A percentile compares a stretch with the other conserved stretches of the same genome.
These are phyloP conservation scores for Sambucus nigra DNA, from an alignment of 129 eudicot genomes.

Conservation along the genomic window DNA sequence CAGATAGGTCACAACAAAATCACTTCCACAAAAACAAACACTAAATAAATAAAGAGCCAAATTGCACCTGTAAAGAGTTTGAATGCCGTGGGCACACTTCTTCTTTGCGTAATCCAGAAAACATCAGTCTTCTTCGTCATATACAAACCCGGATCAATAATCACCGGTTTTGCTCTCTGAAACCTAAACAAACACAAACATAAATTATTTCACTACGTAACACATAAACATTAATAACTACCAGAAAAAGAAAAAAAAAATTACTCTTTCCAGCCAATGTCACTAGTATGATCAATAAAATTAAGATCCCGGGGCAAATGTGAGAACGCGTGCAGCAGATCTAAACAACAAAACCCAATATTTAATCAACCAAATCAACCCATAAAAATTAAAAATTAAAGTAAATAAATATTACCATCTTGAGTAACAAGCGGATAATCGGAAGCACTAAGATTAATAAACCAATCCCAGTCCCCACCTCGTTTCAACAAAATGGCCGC, in stretches of 20 bases:
- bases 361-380: neutral
- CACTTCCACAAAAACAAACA: no score
- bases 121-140: slow-evolving; percentile 62
- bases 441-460: slow-evolving; percentile 18
- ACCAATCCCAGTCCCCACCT: slow-evolving; percentile 21
- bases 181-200: slow-evolving; percentile 25
- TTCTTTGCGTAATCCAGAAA: slow-evolving; percentile 50
- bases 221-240: neutral
- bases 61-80: slow-evolving; percentile 70
- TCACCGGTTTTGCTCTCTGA: slow-evolving; percentile 70
- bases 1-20: no score
- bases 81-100: slow-evolving; percentile 83
- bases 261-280: slow-evolving; percentile 28
- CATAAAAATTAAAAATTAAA: neutral
- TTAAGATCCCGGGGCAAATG: slow-evolving; percentile 18
- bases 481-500: slow-evolving; percentile 13
- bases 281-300: slow-evolving; percentile 26
- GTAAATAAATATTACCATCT: slow-evolving; percentile 10
- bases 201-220: neutral
- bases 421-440: slow-evolving; percentile 32
- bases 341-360: neutral
- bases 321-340: slow-evolving; percentile 21
- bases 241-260: neutral
- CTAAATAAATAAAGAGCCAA: neutral
- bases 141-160: slow-evolving; percentile 85